These are phyloP conservation scores for Venturiaceae sp. DNA, from an alignment of 2,329 filamentous ascomycete genomes.

Conservation along the genomic window DNA sequence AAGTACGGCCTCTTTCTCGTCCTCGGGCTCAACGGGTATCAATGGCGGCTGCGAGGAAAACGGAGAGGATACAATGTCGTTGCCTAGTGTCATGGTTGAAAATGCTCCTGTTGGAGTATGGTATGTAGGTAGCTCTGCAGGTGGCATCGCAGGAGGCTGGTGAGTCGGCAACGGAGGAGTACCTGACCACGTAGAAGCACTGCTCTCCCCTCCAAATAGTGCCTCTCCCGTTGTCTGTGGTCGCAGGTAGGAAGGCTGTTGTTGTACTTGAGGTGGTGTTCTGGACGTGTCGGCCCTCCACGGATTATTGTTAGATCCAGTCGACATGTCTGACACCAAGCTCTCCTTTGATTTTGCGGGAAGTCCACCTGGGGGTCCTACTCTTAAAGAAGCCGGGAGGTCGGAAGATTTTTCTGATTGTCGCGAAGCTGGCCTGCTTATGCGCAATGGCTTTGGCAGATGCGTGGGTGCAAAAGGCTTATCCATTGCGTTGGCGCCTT, in stretches of 20 bases:
- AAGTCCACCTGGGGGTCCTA: constrained; percentile 9
- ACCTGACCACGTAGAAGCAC: constrained; percentile 2
- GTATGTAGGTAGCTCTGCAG: background rate
- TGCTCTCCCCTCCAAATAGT: background rate
- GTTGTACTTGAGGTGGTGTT: background rate
- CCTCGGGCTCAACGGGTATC: constrained; percentile 14
- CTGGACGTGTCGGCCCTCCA: background rate
- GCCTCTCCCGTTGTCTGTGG: constrained; percentile 8
- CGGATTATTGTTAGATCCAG: background rate
- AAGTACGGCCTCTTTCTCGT: constrained; percentile 15
- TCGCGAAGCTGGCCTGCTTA: constrained; percentile 6
- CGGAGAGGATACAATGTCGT: background rate
- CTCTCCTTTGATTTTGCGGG: constrained; percentile 6
- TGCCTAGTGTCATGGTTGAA: background rate
- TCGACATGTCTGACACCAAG: constrained; percentile 1
- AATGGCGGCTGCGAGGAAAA: background rate
- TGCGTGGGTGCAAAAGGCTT: background rate
- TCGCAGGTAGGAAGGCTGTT: constrained; percentile 6
- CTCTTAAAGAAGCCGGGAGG: constrained; percentile 13
- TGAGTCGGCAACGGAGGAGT: background rate
- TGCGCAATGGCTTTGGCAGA: constrained; percentile 5
- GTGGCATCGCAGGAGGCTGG: background rate
- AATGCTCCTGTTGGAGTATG: background rate
- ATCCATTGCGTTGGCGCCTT: constrained; percentile 15
- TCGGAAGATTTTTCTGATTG: background rate